A percentile compares a stretch with the other conserved stretches of the same genome.
These are phyloP conservation scores for Lipomyces orientalis DNA, from an alignment of 805 yeast genomes.

Conservation along the genomic window DNA sequence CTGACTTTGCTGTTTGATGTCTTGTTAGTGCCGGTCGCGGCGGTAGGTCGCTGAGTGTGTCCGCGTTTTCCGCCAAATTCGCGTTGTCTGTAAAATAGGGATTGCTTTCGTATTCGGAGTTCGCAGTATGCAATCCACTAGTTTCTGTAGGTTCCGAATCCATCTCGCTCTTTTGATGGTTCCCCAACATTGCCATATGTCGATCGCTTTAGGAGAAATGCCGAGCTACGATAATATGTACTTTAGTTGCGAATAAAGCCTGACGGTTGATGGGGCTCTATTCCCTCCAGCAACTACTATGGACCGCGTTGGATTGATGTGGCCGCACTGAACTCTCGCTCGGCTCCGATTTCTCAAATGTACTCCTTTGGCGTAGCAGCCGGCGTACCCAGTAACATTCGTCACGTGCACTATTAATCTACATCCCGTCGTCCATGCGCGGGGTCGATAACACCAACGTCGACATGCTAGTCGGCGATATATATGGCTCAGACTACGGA, in stretches of 20 bases:
- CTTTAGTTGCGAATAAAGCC: too few relatives aligned
- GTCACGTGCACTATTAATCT: too few relatives aligned
- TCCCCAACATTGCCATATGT: neutral
- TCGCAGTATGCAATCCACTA: neutral
- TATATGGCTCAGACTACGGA: slow-evolving; percentile 87
- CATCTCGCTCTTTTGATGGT: neutral
- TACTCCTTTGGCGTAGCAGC: too few relatives aligned
- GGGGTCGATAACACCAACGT: slow-evolving; percentile 85
- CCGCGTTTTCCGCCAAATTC: neutral
- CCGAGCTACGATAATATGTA: neutral
- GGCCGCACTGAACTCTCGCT: too few relatives aligned
- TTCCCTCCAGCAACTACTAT: too few relatives aligned
- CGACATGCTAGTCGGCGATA: slow-evolving; percentile 95
- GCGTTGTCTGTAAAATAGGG: neutral
- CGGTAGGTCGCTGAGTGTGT: neutral
- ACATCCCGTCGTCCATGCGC: too few relatives aligned
- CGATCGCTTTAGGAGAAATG: neutral
- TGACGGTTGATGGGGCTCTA: too few relatives aligned
- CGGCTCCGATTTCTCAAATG: too few relatives aligned
- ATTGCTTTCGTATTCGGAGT: neutral
- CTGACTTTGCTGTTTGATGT: neutral
- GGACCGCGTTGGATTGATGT: too few relatives aligned
- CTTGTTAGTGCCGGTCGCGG: neutral
- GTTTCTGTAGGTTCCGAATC: neutral
- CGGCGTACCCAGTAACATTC: too few relatives aligned